These are phyloP conservation scores for Amylostereum chailletii DNA, from an alignment of 1,284 basidiomycete genomes.

Conservation along the genomic window DNA sequence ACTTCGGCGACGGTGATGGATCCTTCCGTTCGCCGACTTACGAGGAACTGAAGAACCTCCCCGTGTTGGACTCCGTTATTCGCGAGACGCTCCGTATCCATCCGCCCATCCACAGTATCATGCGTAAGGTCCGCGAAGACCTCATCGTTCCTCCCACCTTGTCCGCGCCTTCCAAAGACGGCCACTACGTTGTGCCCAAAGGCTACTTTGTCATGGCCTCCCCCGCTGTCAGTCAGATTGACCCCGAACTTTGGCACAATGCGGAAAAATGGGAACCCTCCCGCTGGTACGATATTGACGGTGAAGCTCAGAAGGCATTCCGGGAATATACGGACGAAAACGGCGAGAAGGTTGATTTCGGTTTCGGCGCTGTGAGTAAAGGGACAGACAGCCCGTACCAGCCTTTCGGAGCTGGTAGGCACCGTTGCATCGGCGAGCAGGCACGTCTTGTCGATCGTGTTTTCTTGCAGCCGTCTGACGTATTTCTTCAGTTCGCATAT, in stretches of 20 bases:
- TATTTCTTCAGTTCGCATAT: constrained; percentile 75
- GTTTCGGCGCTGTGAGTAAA: constrained; percentile 90
- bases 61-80: constrained; percentile 83
- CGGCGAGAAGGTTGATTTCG: constrained; percentile 91
- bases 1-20: constrained; percentile 78
- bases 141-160: constrained; percentile 80
- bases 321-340: constrained; percentile 64
- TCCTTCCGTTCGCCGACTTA: constrained; percentile 76
- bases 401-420: constrained; percentile 94
- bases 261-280: constrained; percentile 69
- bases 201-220: constrained; percentile 89
- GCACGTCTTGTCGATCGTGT: constrained; percentile 25
- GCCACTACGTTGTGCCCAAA: constrained; percentile 81
- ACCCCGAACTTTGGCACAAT: constrained; percentile 79
- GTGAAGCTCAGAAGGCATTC: constrained; percentile 70
- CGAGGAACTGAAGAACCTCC: constrained; percentile 80
- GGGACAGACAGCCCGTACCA: constrained; percentile 89
- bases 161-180: constrained; percentile 65
- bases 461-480: neutral
- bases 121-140: constrained; percentile 84
- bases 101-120: constrained; percentile 88
- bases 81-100: constrained; percentile 90
- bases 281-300: constrained; percentile 79
- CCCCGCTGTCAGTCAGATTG: constrained; percentile 84
- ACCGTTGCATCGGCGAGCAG: constrained; percentile 93